These are phyloP conservation scores for Dioscorea zingiberensis DNA, from an alignment of 106 monocot species.

Conservation along the genomic window DNA sequence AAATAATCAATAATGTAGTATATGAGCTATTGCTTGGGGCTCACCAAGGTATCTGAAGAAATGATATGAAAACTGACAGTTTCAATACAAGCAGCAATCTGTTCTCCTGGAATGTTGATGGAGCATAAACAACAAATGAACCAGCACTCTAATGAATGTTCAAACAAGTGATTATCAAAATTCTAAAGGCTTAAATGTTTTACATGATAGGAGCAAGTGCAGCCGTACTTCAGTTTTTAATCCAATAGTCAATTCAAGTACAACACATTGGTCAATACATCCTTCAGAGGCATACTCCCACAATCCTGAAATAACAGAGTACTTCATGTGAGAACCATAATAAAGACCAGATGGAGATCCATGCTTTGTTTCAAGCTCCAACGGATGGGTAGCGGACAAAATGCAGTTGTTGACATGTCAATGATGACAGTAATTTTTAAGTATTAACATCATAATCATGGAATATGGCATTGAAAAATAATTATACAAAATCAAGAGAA, in stretches of 20 bases:
- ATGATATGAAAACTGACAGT: constrained; percentile 3
- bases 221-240: background rate
- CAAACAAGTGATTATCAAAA: background rate
- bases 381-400: background rate
- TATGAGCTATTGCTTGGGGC: constrained; percentile 9
- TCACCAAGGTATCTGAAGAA: constrained; percentile 10
- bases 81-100: constrained; percentile 9
- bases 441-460: background rate
- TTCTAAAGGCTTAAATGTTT: background rate
- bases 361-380: background rate
- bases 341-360: background rate
- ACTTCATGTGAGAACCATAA: background rate
- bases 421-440: background rate
- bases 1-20: background rate
- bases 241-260: background rate
- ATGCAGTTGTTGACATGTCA: background rate
- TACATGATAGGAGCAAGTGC: constrained; percentile 2
- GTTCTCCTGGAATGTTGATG: constrained; percentile 13
- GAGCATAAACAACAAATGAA: constrained; percentile 9
- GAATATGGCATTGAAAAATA: background rate
- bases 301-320: background rate
- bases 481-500: background rate
- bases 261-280: background rate
- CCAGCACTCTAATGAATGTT: background rate
- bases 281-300: background rate